Conservation (phyloP, 805 yeast genomes). For the Cyberlindnera bimundalis region DNA sequence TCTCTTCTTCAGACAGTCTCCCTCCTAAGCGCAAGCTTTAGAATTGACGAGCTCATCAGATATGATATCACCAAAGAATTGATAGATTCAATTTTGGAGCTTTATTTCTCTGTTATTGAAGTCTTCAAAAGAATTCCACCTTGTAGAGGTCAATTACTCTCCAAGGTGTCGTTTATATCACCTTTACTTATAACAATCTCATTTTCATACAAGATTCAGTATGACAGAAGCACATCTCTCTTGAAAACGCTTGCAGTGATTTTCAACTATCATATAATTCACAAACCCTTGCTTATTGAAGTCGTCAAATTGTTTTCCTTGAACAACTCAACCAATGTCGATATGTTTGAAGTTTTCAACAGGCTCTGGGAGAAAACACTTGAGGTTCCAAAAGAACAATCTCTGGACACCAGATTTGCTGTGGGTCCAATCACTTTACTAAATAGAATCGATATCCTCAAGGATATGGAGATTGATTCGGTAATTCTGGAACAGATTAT, state of each 20-base stretch:
- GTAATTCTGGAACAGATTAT: slow-evolving; percentile 16
- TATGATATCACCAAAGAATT: slow-evolving; percentile 10
- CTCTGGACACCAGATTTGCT: slow-evolving; percentile 5
- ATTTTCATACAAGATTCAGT: slow-evolving; percentile 20
- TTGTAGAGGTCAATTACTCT: slow-evolving; percentile 8
- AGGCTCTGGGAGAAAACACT: slow-evolving; percentile 27
- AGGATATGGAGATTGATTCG: slow-evolving; percentile 1
- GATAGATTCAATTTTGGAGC: slow-evolving; percentile 14
- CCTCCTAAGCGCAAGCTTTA: slow-evolving; percentile 17
- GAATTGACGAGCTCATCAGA: slow-evolving; percentile 18
- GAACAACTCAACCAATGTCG: slow-evolving; percentile 18
- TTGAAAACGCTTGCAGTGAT: slow-evolving; percentile 18
- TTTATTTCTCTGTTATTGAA: slow-evolving; percentile 14
- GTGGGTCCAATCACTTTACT: slow-evolving; percentile 26
- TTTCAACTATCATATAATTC: slow-evolving; percentile 17
- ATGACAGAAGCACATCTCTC: slow-evolving; percentile 11
- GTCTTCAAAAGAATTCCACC: slow-evolving; percentile 11
- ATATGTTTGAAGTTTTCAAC: slow-evolving; percentile 24
- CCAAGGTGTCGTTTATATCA: slow-evolving; percentile 19
- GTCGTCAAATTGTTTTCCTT: slow-evolving; percentile 15
- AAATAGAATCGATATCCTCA: slow-evolving; percentile 16
- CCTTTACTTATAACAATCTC: slow-evolving; percentile 27
- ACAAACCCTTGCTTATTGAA: slow-evolving; percentile 12
- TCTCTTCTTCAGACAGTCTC: slow-evolving; percentile 13
- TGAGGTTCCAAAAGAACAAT: slow-evolving; percentile 4